Evolutionary conservation across 495 filamentous ascomycete genomes (phyloP), one percentile per base, ranked within the genome.

Genomic region (Daldinia caldariorum): DNA sequence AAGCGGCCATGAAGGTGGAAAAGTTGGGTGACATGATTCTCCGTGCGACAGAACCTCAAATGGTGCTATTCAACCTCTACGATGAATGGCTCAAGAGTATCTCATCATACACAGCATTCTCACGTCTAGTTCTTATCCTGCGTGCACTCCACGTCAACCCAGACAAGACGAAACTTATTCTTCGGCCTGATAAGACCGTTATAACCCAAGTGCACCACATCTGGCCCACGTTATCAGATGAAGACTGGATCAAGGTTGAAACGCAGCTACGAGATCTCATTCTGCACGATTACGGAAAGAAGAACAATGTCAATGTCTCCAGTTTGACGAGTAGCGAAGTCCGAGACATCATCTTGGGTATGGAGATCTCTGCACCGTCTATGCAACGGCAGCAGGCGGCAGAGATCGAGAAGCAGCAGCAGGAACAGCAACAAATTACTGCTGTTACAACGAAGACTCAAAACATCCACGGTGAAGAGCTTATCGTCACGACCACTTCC

Each of bases 1-100:
- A 99, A 79, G 96, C 96, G 50, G 96, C 96, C 3, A 99, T 99
- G 96, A 99, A 98, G 85, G 94, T 99, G 41, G 96, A 99, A 81
- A 98, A 97, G 78, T 85, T 99, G 32, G 96, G 94, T 62, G 96
- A 99, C 77, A 97, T 99, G 96, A 99, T 99, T 74, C 84, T 99
- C 43, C 91, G 94, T 58, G 96, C 96, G 12, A 98, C 96, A 0
- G 96, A 98, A 75, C 96, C 96, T 20, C 95, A 98, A 82, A 99
- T 99, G 96, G 96, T 99, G 59, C 88, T 99, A 5, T 97, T 97
- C 87, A 99, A 99, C 77, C 87, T 99, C 31, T 99, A 97, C 74
- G 96, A 99, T 74, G 96, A 99, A 78, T 99, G 96, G 96, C 82
- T 97, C 69, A 98, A 98, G 88, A 93, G 91, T 7, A 96, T 99